These are phyloP conservation scores for Microbotryum saponariae DNA, from an alignment of 1,284 basidiomycete species.

Conservation along the genomic window DNA sequence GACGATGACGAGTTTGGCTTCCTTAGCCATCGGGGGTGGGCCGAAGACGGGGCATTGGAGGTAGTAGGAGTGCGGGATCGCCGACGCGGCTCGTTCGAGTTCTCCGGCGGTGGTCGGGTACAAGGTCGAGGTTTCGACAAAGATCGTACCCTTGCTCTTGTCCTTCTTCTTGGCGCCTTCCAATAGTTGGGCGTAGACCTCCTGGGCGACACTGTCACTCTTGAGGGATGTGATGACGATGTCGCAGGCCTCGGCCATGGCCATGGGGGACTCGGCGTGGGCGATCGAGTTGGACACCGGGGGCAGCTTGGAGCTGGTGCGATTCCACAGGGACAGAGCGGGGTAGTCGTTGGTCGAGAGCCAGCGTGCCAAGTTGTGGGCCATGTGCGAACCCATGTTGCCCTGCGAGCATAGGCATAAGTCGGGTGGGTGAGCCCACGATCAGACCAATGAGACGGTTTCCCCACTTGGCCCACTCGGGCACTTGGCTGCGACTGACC, in stretches of 20 bases:
- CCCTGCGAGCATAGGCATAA: slow-evolving; percentile 11
- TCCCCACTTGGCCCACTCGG: no score
- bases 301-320: slow-evolving; percentile 54
- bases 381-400: slow-evolving; percentile 63
- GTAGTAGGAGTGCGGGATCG: slow-evolving; percentile 57
- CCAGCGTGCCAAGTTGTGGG: slow-evolving; percentile 60
- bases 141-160: slow-evolving; percentile 20
- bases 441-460: not conserved
- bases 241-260: slow-evolving; percentile 62
- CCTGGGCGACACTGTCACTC: slow-evolving; percentile 63
- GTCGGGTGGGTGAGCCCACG: not conserved
- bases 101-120: slow-evolving; percentile 47
- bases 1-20: slow-evolving; percentile 61
- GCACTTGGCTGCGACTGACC: slow-evolving; percentile 7
- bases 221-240: slow-evolving; percentile 70
- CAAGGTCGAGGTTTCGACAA: slow-evolving; percentile 33
- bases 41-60: slow-evolving; percentile 77
- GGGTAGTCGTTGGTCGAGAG: slow-evolving; percentile 34
- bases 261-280: slow-evolving; percentile 52
- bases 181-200: slow-evolving; percentile 50
- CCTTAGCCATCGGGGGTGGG: slow-evolving; percentile 52
- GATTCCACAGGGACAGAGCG: slow-evolving; percentile 53
- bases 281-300: slow-evolving; percentile 50
- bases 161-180: slow-evolving; percentile 22
- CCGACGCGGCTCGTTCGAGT: slow-evolving; percentile 61